These are phyloP conservation scores for Diaporthe caulivora DNA, from an alignment of 2,329 filamentous ascomycete species.

Conservation along the genomic window DNA sequence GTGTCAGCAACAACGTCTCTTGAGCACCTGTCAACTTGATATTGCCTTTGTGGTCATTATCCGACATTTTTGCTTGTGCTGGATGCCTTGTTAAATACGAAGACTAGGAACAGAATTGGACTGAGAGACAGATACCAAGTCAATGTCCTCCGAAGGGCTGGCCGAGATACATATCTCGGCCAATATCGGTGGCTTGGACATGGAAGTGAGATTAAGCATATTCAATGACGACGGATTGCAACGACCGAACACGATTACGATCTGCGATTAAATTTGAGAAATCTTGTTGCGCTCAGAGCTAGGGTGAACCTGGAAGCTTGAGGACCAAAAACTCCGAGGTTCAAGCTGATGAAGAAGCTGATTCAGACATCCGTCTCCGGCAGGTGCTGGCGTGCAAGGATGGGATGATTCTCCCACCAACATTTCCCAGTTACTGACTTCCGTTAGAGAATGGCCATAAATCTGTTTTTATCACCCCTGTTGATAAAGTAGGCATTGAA, in stretches of 20 bases:
- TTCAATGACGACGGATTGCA: not conserved
- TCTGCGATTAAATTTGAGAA: not conserved
- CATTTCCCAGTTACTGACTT: no score
- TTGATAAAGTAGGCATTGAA: no score
- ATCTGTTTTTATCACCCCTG: no score
- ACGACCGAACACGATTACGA: not conserved
- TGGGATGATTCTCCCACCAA: no score
- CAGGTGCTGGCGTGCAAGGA: no score
- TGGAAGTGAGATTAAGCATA: not conserved
- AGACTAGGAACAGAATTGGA: not conserved
- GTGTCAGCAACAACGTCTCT: not conserved
- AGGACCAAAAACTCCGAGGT: no score
- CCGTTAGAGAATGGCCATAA: no score
- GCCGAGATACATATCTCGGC: not conserved
- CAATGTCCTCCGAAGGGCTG: not conserved
- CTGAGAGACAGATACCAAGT: not conserved
- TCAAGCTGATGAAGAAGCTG: no score
- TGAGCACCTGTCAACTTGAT: not conserved
- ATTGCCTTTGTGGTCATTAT: not conserved
- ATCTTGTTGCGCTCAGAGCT: not conserved
- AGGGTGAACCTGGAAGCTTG: not conserved
- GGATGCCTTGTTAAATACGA: rapidly evolving
- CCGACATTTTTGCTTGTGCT: not conserved
- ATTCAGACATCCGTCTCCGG: no score
- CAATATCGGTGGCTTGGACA: not conserved